Evolutionary conservation across 169 alveolate species (phyloP).

Genomic region (Amoebophrya sp.): DNA sequence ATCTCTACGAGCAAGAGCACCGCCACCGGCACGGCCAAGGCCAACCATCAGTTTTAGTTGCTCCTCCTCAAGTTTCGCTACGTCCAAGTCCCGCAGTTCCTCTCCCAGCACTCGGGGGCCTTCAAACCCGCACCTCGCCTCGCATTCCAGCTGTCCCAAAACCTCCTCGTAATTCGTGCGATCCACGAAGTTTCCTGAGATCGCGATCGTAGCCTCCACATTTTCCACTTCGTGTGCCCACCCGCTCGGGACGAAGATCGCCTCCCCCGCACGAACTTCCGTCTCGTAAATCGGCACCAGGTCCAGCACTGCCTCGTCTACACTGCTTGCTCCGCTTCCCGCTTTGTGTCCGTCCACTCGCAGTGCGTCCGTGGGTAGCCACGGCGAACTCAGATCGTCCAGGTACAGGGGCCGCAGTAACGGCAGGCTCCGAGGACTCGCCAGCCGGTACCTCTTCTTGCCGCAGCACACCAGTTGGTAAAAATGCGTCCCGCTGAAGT

Average conservation of each 20-base stretch:
- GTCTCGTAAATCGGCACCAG: too few species aligned
- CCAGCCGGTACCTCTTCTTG: not conserved
- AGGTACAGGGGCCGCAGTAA: not conserved
- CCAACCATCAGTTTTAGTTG: too few species aligned
- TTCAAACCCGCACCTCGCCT: not conserved
- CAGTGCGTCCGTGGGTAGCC: not conserved
- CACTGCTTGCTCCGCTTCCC: too few species aligned
- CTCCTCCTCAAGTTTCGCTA: too few species aligned
- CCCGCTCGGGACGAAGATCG: not conserved
- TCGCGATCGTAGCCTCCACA: not conserved
- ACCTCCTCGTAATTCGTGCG: not conserved
- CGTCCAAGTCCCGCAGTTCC: not conserved
- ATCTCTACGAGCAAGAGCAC: too few species aligned
- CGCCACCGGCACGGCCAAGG: too few species aligned
- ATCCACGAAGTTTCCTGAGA: not conserved
- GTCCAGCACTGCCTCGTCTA: too few species aligned
- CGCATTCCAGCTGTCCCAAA: not conserved
- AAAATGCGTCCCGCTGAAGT: not conserved
- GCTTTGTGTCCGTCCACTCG: too few species aligned
- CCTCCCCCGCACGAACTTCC: not conserved
- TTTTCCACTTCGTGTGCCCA: not conserved
- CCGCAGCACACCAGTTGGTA: not conserved
- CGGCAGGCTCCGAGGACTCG: not conserved
- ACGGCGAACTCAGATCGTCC: not conserved
- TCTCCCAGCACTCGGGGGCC: not conserved